Conservation (phyloP, 2,329 filamentous ascomycete genomes). For the Cercospora canescens region DNA sequence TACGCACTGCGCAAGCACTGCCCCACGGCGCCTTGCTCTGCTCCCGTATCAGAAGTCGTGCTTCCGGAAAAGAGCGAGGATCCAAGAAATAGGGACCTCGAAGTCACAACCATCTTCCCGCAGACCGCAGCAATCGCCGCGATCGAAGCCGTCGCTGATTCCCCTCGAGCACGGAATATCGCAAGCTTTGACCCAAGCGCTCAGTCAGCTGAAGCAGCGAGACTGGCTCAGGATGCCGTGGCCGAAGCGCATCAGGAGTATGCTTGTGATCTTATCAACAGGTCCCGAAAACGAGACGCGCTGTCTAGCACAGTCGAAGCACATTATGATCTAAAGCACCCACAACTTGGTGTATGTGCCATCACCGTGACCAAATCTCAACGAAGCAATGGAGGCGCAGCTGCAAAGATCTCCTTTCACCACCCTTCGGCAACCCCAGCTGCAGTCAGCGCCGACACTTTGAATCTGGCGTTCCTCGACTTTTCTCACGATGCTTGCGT, state of each 20-base stretch:
- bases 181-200: conserved; percentile 68
- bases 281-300: conserved; percentile 33
- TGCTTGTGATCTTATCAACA: conserved; percentile 70
- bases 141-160: conserved; percentile 47
- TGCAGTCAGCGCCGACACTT: conserved; percentile 40
- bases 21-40: conserved; percentile 21
- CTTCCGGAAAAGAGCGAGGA: conserved; percentile 18
- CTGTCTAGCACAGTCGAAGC: conserved; percentile 33
- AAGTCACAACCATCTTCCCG: conserved; percentile 43
- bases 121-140: conserved; percentile 49
- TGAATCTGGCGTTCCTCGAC: conserved; percentile 47
- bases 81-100: neutral
- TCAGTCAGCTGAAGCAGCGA: conserved; percentile 63
- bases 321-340: conserved; percentile 48
- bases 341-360: conserved; percentile 44
- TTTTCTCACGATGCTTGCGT: conserved; percentile 43
- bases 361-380: conserved; percentile 43
- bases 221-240: conserved; percentile 59
- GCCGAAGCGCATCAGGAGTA: conserved; percentile 66
- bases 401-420: conserved; percentile 38
- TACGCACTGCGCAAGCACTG: conserved; percentile 30
- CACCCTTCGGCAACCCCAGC: conserved; percentile 41
- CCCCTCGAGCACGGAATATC: conserved; percentile 49
- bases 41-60: conserved; percentile 28
- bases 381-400: neutral